These are phyloP conservation scores for Xylaria grammica DNA, from an alignment of 495 filamentous ascomycete species.

Conservation along the genomic window DNA sequence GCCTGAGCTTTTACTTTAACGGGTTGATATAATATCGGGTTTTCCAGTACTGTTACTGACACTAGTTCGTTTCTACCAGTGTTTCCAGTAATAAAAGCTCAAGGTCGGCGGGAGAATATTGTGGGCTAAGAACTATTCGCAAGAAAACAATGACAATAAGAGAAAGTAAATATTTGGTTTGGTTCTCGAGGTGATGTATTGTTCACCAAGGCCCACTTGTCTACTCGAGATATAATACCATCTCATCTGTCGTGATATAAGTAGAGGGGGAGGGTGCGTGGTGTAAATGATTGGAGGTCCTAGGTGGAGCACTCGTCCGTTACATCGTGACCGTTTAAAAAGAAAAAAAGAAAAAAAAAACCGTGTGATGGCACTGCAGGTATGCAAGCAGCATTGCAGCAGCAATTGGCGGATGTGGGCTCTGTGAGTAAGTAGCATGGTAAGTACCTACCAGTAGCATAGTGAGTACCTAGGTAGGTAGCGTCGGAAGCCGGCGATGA, in stretches of 20 bases:
- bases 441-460: too few species aligned
- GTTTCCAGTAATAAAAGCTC: not conserved
- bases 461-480: too few species aligned
- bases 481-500: constrained; percentile 12
- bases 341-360: too few species aligned
- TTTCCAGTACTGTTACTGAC: not conserved
- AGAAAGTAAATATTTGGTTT: too few species aligned
- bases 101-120: not conserved
- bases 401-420: not conserved
- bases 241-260: not conserved
- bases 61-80: not conserved
- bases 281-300: too few species aligned
- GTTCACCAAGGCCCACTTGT: not conserved
- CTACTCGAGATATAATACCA: too few species aligned
- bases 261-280: not conserved
- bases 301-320: not conserved
- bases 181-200: not conserved
- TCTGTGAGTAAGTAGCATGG: too few species aligned
- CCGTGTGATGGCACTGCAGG: not conserved
- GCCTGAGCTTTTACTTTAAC: constrained; percentile 5
- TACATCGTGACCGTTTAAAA: constrained; percentile 4
- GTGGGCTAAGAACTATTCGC: not conserved
- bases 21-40: not conserved
- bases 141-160: too few species aligned
- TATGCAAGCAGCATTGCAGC: not conserved